These are phyloP conservation scores for Wickerhamomyces sydowiorum DNA, from an alignment of 805 yeast genomes.

Conservation along the genomic window DNA sequence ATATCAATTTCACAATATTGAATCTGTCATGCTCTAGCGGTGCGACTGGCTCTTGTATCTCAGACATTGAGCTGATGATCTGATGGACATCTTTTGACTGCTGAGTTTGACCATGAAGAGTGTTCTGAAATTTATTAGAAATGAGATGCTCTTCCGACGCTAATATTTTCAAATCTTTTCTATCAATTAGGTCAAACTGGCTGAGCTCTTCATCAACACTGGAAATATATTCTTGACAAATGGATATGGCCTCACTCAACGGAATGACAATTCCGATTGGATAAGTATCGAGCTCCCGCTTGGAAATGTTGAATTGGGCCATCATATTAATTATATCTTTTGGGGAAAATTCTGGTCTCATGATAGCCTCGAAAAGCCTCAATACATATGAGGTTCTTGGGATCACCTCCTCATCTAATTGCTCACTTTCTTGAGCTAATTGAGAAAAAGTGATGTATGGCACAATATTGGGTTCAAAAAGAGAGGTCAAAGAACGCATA, in stretches of 20 bases:
- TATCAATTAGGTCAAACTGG: slow-evolving; percentile 54
- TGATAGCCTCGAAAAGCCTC: slow-evolving; percentile 55
- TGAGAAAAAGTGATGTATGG: slow-evolving; percentile 65
- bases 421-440: slow-evolving; percentile 55
- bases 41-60: slow-evolving; percentile 45
- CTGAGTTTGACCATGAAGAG: slow-evolving; percentile 1
- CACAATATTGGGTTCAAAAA: slow-evolving; percentile 37
- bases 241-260: slow-evolving; percentile 51
- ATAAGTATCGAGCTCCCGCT: slow-evolving; percentile 53
- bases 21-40: slow-evolving; percentile 66
- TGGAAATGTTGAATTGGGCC: slow-evolving; percentile 48
- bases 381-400: slow-evolving; percentile 61
- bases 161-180: slow-evolving; percentile 49
- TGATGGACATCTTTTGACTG: slow-evolving; percentile 36
- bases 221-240: slow-evolving; percentile 49
- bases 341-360: slow-evolving; percentile 46
- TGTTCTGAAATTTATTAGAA: not conserved
- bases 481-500: slow-evolving; percentile 47
- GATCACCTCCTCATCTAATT: slow-evolving; percentile 52
- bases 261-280: slow-evolving; percentile 73
- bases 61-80: slow-evolving; percentile 31
- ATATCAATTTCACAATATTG: slow-evolving; percentile 64
- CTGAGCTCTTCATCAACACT: slow-evolving; percentile 34
- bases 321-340: slow-evolving; percentile 56
- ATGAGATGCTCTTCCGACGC: slow-evolving; percentile 1